Percentiles rank a stretch among this genome's conserved stretches.
phyloP scores from a whole-genome alignment of 768 basidiomycete genomes.

The Mycena rebaudengoi region DNA sequence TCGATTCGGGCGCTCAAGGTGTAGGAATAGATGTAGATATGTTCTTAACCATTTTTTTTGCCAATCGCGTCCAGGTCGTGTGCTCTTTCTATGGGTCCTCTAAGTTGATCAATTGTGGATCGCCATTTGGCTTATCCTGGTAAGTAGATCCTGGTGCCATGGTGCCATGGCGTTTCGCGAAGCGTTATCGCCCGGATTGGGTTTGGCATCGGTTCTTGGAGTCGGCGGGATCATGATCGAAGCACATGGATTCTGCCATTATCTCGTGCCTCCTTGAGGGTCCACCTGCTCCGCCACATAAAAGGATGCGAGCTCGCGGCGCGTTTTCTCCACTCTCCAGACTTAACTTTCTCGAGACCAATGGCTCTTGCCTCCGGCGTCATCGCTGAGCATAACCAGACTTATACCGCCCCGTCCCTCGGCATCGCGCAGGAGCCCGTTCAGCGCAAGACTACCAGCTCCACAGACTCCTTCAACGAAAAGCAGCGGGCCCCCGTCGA shows the following conservation, averaged over 20 bases:
- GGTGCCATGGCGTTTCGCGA: not conserved
- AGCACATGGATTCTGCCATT: conserved; percentile 13
- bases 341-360: conserved; percentile 22
- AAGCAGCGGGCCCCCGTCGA: conserved; percentile 30
- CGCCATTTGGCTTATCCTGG: no score
- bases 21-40: conserved; percentile 42
- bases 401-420: not conserved
- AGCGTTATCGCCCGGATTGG: no score
- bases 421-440: conserved; percentile 20
- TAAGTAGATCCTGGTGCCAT: conserved; percentile 5
- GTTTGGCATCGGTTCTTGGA: no score
- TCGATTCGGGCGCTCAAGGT: conserved; percentile 85
- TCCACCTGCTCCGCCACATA: conserved; percentile 1
- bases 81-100: no score
- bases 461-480: conserved; percentile 33
- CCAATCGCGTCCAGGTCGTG: conserved; percentile 3
- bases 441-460: conserved; percentile 30
- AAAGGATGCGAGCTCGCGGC: not conserved
- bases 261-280: conserved; percentile 1
- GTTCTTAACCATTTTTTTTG: conserved; percentile 6
- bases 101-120: no score
- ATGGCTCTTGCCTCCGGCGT: not conserved
- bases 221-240: not conserved
- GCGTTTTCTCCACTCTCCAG: conserved; percentile 7
- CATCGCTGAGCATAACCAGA: conserved; percentile 1